Conservation (phyloP, 2,329 filamentous ascomycete species). For the Trichophyton rubrum region DNA sequence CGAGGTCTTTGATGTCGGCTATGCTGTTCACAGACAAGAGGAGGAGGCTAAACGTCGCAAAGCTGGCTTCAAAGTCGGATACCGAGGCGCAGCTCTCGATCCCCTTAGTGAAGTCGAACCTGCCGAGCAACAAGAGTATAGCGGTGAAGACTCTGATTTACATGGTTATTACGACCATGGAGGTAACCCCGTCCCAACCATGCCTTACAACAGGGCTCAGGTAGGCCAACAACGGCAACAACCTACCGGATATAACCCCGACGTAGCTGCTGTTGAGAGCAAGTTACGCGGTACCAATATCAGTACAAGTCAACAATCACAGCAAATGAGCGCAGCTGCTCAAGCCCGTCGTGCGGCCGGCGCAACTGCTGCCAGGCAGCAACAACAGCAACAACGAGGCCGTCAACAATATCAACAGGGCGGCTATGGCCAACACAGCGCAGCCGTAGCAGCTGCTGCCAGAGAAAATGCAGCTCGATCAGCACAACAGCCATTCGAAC, state of each 20-base stretch:
- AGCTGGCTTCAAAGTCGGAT: slow-evolving; percentile 56
- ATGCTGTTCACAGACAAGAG: slow-evolving; percentile 91
- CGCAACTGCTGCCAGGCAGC: slow-evolving; percentile 28
- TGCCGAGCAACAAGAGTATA: slow-evolving; percentile 44
- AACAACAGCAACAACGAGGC: slow-evolving; percentile 37
- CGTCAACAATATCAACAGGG: slow-evolving; percentile 37
- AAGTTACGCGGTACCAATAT: slow-evolving; percentile 77
- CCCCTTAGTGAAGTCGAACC: slow-evolving; percentile 52
- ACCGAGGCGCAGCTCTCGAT: slow-evolving; percentile 52
- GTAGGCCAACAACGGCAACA: slow-evolving; percentile 35
- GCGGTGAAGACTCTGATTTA: slow-evolving; percentile 42
- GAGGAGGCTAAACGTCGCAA: slow-evolving; percentile 89
- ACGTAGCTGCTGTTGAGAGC: slow-evolving; percentile 66
- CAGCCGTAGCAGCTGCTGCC: slow-evolving; percentile 70
- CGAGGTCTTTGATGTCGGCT: slow-evolving; percentile 96
- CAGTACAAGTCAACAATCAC: slow-evolving; percentile 29
- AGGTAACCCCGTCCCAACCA: slow-evolving; percentile 25
- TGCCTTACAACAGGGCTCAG: slow-evolving; percentile 24
- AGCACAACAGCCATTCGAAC: slow-evolving; percentile 75
- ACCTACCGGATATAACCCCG: slow-evolving; percentile 46
- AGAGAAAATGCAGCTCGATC: slow-evolving; percentile 63
- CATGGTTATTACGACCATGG: slow-evolving; percentile 34
- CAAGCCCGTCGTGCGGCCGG: slow-evolving; percentile 45
- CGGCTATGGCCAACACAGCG: slow-evolving; percentile 82
- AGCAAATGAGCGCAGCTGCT: slow-evolving; percentile 42